phyloP scores from a whole-genome alignment of 768 basidiomycete genomes.

The Crepidotus variabilis region DNA sequence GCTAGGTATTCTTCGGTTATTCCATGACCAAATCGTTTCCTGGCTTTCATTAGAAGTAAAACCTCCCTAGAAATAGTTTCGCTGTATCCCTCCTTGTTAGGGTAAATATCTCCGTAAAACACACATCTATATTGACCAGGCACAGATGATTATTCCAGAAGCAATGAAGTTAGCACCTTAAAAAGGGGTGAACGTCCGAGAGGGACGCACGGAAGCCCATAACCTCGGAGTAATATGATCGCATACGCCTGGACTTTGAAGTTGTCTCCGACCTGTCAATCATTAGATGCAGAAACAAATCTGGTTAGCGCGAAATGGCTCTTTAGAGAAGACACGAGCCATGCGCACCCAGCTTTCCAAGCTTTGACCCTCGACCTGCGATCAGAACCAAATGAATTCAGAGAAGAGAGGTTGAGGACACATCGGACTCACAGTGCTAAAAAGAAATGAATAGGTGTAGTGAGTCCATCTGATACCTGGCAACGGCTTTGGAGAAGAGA shows the following conservation, averaged over 20 bases:
- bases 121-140: conserved; percentile 52
- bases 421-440: conserved; percentile 54
- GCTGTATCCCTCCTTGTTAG: conserved; percentile 64
- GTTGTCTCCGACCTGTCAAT: conserved; percentile 51
- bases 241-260: conserved; percentile 86
- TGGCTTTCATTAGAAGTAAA: conserved; percentile 50
- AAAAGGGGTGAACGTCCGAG: background rate
- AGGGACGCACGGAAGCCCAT: conserved; percentile 68
- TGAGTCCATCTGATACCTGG: background rate
- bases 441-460: conserved; percentile 7
- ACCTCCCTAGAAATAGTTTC: conserved; percentile 48
- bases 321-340: background rate
- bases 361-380: conserved; percentile 59
- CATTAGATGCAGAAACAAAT: background rate
- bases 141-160: background rate
- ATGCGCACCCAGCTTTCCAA: conserved; percentile 77
- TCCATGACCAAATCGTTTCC: conserved; percentile 69
- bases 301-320: background rate
- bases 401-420: too few relatives aligned
- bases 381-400: background rate
- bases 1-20: conserved; percentile 54
- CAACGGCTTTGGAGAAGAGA: background rate
- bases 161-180: background rate
- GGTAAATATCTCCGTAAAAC: conserved; percentile 85
- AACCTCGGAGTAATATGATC: conserved; percentile 64